Percentiles rank a stretch among this genome's conserved stretches.
These are phyloP conservation scores for Mycoemilia scoparia DNA, from an alignment of 192 early-diverging fungal species.

Conservation along the genomic window DNA sequence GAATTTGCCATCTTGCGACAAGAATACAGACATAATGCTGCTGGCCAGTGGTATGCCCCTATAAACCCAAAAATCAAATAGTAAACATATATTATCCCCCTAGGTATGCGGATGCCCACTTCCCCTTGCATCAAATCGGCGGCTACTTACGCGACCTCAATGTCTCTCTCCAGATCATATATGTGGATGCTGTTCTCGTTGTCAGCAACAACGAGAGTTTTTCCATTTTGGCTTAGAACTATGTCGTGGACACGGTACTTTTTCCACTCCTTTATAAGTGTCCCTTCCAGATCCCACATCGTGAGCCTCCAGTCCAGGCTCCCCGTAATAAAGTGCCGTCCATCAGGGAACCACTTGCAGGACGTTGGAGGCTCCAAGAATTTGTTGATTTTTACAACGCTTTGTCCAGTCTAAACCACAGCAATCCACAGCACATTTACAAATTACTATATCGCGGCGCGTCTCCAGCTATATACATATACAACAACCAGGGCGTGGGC, in stretches of 20 bases:
- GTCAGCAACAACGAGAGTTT: constrained; percentile 22
- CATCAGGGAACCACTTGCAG: constrained; percentile 79
- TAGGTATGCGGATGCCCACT: no score
- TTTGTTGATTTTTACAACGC: constrained; percentile 34
- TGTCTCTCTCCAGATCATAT: constrained; percentile 24
- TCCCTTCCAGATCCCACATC: constrained; percentile 22
- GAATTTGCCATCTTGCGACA: constrained; percentile 41
- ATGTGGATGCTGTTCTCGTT: constrained; percentile 18
- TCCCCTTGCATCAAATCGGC: no score
- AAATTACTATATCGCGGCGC: neutral
- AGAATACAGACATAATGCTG: constrained; percentile 43
- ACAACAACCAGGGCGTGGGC: no score
- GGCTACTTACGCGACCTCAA: constrained; percentile 18
- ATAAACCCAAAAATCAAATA: no score
- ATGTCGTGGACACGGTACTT: constrained; percentile 29
- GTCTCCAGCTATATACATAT: neutral
- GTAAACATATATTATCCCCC: no score
- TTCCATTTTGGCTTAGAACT: constrained; percentile 12
- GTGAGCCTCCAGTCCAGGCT: constrained; percentile 50
- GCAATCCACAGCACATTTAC: neutral
- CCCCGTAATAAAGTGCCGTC: constrained; percentile 67
- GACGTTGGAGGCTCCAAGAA: constrained; percentile 66
- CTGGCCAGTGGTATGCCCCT: constrained; percentile 29
- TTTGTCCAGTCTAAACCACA: constrained; percentile 33
- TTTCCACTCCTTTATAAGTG: constrained; percentile 16